A percentile compares a stretch with the other conserved stretches of the same genome.
These are phyloP conservation scores for Athelia sp. DNA, from an alignment of 1,284 basidiomycete genomes.

Conservation along the genomic window DNA sequence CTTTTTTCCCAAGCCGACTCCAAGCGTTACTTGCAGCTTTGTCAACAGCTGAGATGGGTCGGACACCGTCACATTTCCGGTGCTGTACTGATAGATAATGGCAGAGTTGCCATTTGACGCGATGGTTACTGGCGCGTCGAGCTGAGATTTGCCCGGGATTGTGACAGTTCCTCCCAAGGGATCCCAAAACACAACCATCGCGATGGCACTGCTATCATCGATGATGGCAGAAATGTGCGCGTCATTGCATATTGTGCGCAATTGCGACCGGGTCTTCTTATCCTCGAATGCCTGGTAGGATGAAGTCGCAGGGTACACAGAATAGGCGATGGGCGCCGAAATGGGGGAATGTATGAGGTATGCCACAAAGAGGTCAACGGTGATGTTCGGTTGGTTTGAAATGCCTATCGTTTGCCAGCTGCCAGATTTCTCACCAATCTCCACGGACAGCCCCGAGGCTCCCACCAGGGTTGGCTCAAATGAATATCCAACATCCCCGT, in stretches of 20 bases:
- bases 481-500: conserved; percentile 49
- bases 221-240: conserved; percentile 35
- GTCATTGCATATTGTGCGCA: conserved; percentile 40
- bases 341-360: conserved; percentile 43
- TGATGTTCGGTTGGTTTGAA: conserved; percentile 43
- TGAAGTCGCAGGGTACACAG: conserved; percentile 45
- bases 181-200: conserved; percentile 44
- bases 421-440: conserved; percentile 44
- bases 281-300: conserved; percentile 24
- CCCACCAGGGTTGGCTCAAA: conserved; percentile 22
- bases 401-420: conserved; percentile 65
- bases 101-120: conserved; percentile 34
- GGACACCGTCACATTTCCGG: conserved; percentile 44
- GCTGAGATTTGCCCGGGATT: conserved; percentile 9
- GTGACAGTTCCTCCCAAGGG: conserved; percentile 26
- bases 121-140: conserved; percentile 30
- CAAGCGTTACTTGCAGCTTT: conserved; percentile 13
- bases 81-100: conserved; percentile 37
- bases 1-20: conserved; percentile 16
- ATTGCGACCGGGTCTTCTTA: conserved; percentile 19
- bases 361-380: conserved; percentile 57
- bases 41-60: conserved; percentile 43
- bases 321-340: conserved; percentile 40
- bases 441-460: conserved; percentile 37
- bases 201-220: conserved; percentile 31